Conservation (phyloP, 2,329 filamentous ascomycete genomes). For the Zopfia rhizophila region DNA sequence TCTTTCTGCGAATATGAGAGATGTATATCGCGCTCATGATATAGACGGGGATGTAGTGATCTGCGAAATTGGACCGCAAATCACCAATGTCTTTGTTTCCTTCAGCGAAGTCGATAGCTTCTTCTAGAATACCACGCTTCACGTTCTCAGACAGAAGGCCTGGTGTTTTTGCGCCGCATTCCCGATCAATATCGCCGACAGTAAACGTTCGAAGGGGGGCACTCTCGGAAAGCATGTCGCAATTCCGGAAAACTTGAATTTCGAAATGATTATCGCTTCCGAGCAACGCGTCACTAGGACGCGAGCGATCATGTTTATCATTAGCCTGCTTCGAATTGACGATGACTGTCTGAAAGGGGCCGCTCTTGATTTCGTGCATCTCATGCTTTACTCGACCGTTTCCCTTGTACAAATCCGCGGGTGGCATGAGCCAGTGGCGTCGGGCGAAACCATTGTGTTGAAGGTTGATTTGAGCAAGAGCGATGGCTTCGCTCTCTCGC, state of each 20-base stretch:
- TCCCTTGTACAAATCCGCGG: slow-evolving; percentile 13
- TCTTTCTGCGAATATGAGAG: no score
- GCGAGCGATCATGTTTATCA: slow-evolving; percentile 12
- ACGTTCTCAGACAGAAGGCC: slow-evolving; percentile 5
- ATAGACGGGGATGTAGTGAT: slow-evolving; percentile 8
- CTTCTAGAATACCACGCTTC: slow-evolving; percentile 7
- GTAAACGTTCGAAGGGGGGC: slow-evolving; percentile 4
- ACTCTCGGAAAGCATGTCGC: slow-evolving; percentile 8
- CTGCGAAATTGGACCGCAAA: slow-evolving; percentile 5
- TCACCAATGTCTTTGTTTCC: slow-evolving; percentile 1
- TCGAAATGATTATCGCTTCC: slow-evolving; percentile 18
- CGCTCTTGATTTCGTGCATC: slow-evolving; percentile 11
- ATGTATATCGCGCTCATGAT: slow-evolving; percentile 9
- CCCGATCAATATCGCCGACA: slow-evolving; percentile 3
- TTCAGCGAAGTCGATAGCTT: slow-evolving; percentile 7
- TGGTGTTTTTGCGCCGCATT: slow-evolving; percentile 2
- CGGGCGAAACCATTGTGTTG: slow-evolving; percentile 15
- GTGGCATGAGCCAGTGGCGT: slow-evolving; percentile 6
- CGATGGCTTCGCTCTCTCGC: slow-evolving; percentile 7
- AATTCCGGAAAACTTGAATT: slow-evolving; percentile 12
- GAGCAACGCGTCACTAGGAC: slow-evolving; percentile 8
- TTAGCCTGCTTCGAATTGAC: slow-evolving; percentile 15
- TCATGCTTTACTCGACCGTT: slow-evolving; percentile 13
- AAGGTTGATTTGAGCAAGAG: slow-evolving; percentile 12
- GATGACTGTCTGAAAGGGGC: slow-evolving; percentile 11